phyloP scores from a whole-genome alignment of 495 filamentous ascomycete species.

The Massariosphaeria phaeospora region DNA sequence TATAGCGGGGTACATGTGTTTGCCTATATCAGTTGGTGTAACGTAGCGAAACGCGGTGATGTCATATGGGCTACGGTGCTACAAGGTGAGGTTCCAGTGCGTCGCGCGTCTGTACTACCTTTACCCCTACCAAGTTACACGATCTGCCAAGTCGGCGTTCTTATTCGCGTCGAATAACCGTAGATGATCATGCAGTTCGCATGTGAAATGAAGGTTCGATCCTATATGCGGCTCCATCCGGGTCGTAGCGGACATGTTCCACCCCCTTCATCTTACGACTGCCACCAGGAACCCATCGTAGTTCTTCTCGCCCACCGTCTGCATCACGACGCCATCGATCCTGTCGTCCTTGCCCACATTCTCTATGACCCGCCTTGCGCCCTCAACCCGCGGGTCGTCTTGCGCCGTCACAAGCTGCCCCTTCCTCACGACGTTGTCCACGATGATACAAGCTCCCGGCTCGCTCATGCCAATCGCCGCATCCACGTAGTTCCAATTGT shows the following conservation, averaged over 20 bases:
- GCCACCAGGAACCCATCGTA: slow-evolving; percentile 50
- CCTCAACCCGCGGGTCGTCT: slow-evolving; percentile 26
- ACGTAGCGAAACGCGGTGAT: too few relatives aligned
- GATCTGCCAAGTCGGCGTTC: too few relatives aligned
- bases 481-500: slow-evolving; percentile 40
- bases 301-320: slow-evolving; percentile 50
- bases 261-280: slow-evolving; percentile 23
- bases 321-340: slow-evolving; percentile 48
- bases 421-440: slow-evolving; percentile 41
- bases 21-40: too few relatives aligned
- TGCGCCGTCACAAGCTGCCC: slow-evolving; percentile 37
- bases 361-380: slow-evolving; percentile 42
- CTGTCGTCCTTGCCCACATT: slow-evolving; percentile 44
- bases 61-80: too few relatives aligned
- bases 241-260: too few relatives aligned
- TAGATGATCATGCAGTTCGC: too few relatives aligned
- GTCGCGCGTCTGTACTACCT: too few relatives aligned
- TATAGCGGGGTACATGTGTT: too few relatives aligned
- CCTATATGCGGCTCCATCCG: neutral
- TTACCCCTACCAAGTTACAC: too few relatives aligned
- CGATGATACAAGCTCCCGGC: slow-evolving; percentile 33
- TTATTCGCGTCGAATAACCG: too few relatives aligned
- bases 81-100: too few relatives aligned
- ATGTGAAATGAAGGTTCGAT: too few relatives aligned
- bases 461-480: slow-evolving; percentile 26